A percentile compares a stretch with the other conserved stretches of the same genome.
Evolutionary conservation across 306 rosid species (phyloP).

Genomic region (Delonix regia): DNA sequence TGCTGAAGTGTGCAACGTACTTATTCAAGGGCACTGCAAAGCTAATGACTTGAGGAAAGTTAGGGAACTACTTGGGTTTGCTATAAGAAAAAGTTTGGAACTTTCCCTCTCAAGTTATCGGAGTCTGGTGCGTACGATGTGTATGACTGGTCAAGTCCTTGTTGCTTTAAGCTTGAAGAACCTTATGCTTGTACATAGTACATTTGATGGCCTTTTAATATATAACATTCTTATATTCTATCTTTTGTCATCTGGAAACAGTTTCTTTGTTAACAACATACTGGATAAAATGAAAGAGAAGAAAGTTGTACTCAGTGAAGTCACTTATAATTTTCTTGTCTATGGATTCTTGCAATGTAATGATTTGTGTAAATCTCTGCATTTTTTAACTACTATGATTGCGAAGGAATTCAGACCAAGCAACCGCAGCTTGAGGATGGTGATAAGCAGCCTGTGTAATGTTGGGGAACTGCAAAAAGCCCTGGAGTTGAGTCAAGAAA

Average conservation of each 20-base stretch:
- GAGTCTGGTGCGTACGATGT: constrained; percentile 55
- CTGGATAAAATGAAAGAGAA: constrained; percentile 61
- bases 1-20: constrained; percentile 54
- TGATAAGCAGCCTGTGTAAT: constrained; percentile 61
- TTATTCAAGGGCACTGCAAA: constrained; percentile 66
- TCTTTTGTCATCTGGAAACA: constrained; percentile 59
- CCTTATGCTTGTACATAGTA: constrained; percentile 58
- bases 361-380: constrained; percentile 54
- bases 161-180: constrained; percentile 61
- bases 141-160: constrained; percentile 51
- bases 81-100: constrained; percentile 51
- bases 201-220: constrained; percentile 45
- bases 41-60: constrained; percentile 54
- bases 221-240: constrained; percentile 75
- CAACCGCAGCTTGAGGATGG: constrained; percentile 67
- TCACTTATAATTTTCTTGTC: constrained; percentile 75
- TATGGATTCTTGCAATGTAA: constrained; percentile 65
- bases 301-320: constrained; percentile 57
- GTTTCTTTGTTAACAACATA: constrained; percentile 47
- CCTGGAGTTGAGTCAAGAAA: constrained; percentile 62
- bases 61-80: constrained; percentile 63
- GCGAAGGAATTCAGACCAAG: constrained; percentile 62
- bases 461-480: constrained; percentile 62
- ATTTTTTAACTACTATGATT: constrained; percentile 68
- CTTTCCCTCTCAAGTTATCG: constrained; percentile 63